Evolutionary conservation across 805 yeast species (phyloP), one percentile per base, ranked within the genome.

Genomic region (Saccharomycopsis lassenensis): DNA sequence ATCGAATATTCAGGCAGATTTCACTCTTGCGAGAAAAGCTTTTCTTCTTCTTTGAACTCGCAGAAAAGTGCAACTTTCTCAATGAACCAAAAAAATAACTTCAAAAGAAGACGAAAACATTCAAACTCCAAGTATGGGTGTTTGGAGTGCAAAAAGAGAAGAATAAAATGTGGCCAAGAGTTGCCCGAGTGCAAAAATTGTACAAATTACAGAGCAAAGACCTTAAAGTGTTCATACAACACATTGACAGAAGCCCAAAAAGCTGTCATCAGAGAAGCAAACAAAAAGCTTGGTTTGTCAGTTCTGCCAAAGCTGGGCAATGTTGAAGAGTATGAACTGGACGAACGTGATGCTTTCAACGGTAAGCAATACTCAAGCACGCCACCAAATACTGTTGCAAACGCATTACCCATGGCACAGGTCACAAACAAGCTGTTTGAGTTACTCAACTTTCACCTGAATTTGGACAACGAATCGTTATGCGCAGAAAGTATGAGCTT

Each of bases 51-150:
- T n/a, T n/a, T n/a, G n/a, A n/a, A n/a, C n/a, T n/a, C n/a, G n/a
- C n/a, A n/a, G n/a, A n/a, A n/a, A n/a, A n/a, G n/a, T n/a, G n/a
- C n/a, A n/a, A n/a, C n/a, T n/a, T n/a, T n/a, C n/a, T n/a, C n/a
- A n/a, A n/a, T n/a, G n/a, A n/a, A n/a, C n/a, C n/a, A 36, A 15
- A 36, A 31, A 21, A 38, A 37, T 24, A 40, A 40, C 16, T 23
- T 33, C 15, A 37, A 36, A 20, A 24, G 53, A 15, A 60, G 83
- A 48, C 58, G 80, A 48, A 67, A 69, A 41, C 85, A 77, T 53
- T 61, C 77, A 39, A 77, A 77, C 57, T 74, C 82, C 4, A 85
- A 78, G 49, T 52, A 69, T 35, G 89, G 91, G 10, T 80, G 91
- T 56, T 72, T 71, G 3, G 73, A 76, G 17, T 75, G 83, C 55